These are phyloP conservation scores for Tilletia walkeri DNA, from an alignment of 1,284 basidiomycete species.

Conservation along the genomic window DNA sequence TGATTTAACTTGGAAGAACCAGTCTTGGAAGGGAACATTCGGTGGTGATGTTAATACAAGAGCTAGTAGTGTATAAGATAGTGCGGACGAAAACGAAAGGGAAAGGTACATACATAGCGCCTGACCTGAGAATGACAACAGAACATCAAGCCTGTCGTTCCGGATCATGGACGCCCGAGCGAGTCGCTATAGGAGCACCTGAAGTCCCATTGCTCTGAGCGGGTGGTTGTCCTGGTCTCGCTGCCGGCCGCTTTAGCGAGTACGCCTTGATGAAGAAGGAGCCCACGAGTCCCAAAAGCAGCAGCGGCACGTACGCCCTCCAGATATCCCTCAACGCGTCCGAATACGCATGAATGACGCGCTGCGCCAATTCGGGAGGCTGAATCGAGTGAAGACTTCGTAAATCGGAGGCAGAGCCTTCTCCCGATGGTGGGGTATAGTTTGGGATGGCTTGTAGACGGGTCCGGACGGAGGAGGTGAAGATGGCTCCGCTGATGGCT, in stretches of 20 bases:
- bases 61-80: too few relatives aligned
- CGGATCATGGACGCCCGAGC: too few relatives aligned
- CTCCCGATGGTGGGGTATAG: slow-evolving; percentile 15
- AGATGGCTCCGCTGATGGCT: slow-evolving; percentile 17
- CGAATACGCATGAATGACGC: slow-evolving; percentile 70
- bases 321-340: slow-evolving; percentile 70
- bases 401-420: slow-evolving; percentile 22
- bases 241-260: slow-evolving; percentile 30
- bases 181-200: too few relatives aligned
- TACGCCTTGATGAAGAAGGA: slow-evolving; percentile 39
- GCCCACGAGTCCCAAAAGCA: not conserved
- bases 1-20: not conserved
- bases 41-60: too few relatives aligned
- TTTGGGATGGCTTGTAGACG: slow-evolving; percentile 13
- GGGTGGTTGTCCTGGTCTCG: slow-evolving; percentile 11
- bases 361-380: slow-evolving; percentile 54
- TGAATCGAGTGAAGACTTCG: slow-evolving; percentile 34
- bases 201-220: not conserved
- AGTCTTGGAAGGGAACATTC: too few relatives aligned
- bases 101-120: too few relatives aligned
- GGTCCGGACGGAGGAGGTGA: slow-evolving; percentile 19
- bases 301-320: slow-evolving; percentile 60
- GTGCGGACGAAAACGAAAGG: too few relatives aligned
- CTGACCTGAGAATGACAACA: not conserved
- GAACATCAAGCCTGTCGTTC: not conserved